Percentiles rank a stretch among this genome's conserved stretches.
Evolutionary conservation across 192 early-diverging fungal genomes (phyloP).

Genomic region (Umbelopsis isabellina): DNA sequence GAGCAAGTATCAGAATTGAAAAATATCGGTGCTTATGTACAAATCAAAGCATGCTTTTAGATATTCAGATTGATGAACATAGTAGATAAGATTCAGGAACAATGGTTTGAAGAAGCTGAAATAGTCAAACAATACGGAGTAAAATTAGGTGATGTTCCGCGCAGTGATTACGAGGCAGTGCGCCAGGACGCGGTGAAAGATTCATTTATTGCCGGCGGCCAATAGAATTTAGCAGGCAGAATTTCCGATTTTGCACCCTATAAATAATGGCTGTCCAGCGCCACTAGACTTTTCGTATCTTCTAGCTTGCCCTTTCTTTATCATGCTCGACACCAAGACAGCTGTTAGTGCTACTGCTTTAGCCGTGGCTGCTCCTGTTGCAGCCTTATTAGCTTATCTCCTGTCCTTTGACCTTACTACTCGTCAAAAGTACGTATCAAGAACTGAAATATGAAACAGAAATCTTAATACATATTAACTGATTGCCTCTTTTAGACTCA

Average conservation of each 20-base stretch:
- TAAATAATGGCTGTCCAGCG: not conserved
- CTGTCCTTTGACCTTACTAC: not conserved
- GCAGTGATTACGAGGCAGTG: not conserved
- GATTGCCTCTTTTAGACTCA: not conserved
- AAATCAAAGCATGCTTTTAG: too few relatives aligned
- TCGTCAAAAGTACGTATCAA: not conserved
- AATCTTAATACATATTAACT: not conserved
- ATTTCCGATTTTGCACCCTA: not conserved
- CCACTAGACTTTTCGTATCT: not conserved
- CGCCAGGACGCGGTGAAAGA: not conserved
- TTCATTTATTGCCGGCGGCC: not conserved
- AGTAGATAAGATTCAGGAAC: too few relatives aligned
- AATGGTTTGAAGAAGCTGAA: too few relatives aligned
- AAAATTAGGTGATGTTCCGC: not conserved
- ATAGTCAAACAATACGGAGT: too few relatives aligned
- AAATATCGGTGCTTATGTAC: too few relatives aligned
- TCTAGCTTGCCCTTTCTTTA: not conserved
- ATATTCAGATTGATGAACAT: too few relatives aligned
- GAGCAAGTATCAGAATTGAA: too few relatives aligned
- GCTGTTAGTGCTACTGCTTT: not conserved
- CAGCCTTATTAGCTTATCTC: not conserved
- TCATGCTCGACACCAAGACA: not conserved
- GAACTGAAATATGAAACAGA: not conserved
- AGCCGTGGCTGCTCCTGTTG: not conserved
- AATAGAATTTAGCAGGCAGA: not conserved